Conservation (phyloP, 257 asterid species). For the Asclepias syriaca region DNA sequence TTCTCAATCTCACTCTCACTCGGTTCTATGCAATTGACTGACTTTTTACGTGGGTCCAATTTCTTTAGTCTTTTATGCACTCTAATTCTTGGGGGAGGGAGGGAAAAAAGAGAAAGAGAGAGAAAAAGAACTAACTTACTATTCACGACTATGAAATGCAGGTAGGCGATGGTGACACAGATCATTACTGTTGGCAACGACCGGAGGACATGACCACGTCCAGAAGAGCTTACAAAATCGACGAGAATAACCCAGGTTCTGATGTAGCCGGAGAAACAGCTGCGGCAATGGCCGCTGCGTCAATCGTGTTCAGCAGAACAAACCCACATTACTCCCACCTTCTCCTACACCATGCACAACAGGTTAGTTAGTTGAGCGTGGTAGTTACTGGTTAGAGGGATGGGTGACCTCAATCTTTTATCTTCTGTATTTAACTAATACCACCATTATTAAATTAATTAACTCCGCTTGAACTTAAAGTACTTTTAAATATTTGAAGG, state of each 20-base stretch:
- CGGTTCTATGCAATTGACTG: background rate
- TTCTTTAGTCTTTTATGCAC: background rate
- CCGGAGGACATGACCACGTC: constrained; percentile 90
- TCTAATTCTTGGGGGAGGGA: background rate
- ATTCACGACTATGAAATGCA: constrained; percentile 1
- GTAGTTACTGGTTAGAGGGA: constrained; percentile 31
- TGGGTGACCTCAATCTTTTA: constrained; percentile 17
- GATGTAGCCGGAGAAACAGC: constrained; percentile 79
- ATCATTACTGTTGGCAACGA: constrained; percentile 83
- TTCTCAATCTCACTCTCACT: background rate
- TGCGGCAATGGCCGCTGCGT: constrained; percentile 84
- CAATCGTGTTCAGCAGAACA: constrained; percentile 49
- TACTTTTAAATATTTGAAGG: background rate
- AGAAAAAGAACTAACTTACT: background rate
- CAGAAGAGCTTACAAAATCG: constrained; percentile 61
- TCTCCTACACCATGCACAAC: constrained; percentile 55
- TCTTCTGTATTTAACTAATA: background rate
- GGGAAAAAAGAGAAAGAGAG: too few species aligned
- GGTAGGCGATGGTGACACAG: constrained; percentile 85
- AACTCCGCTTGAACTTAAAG: background rate
- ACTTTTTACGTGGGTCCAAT: constrained; percentile 2
- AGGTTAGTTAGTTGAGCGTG: constrained; percentile 39
- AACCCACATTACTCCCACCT: constrained; percentile 60
- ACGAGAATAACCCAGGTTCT: constrained; percentile 64
- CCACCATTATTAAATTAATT: background rate